These are phyloP conservation scores for Cajanus cajan DNA, from an alignment of 306 rosid genomes.

Conservation along the genomic window DNA sequence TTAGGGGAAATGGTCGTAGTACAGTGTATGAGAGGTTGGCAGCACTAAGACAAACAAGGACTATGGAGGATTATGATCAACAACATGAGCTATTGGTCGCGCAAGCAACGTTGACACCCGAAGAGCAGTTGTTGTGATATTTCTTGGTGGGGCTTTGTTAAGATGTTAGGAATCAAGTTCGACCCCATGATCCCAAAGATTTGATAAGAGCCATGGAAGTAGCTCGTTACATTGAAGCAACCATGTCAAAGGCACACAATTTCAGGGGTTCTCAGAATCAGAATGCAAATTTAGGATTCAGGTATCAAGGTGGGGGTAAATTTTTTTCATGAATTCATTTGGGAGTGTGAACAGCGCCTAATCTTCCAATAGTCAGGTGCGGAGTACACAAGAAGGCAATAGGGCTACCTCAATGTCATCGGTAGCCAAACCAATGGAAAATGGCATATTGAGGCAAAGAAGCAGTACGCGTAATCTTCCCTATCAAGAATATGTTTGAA, in stretches of 20 bases:
- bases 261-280: no score
- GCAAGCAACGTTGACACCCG: not conserved
- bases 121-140: not conserved
- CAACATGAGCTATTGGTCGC: no score
- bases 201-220: not conserved
- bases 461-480: no score
- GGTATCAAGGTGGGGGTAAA: not conserved
- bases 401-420: no score
- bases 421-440: no score
- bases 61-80: no score
- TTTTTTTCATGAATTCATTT: no score
- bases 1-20: not conserved
- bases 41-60: not conserved
- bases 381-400: no score
- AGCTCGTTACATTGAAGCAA: not conserved
- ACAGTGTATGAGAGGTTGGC: not conserved
- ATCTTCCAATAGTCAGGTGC: not conserved
- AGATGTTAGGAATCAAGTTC: not conserved
- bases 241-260: rapidly evolving
- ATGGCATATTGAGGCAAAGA: no score
- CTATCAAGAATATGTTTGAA: not conserved
- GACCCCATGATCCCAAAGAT: not conserved
- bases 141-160: not conserved
- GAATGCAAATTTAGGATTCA: not conserved
- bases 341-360: no score